Evolutionary conservation across 2,329 filamentous ascomycete genomes (phyloP).

Genomic region (Phyllosticta capitalensis): DNA sequence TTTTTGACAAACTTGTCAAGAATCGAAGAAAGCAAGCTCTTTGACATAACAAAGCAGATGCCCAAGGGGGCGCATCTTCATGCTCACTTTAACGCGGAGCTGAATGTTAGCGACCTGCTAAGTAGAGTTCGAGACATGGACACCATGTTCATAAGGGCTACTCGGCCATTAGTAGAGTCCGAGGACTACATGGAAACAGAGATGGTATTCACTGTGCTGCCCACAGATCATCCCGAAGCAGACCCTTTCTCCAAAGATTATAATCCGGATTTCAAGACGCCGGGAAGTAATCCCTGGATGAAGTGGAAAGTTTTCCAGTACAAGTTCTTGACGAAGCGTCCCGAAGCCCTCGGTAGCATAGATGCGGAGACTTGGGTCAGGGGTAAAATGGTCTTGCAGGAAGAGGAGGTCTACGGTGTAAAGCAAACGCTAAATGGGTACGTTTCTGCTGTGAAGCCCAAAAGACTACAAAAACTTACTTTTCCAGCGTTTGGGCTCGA

Average conservation of each 20-base stretch:
- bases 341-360: conserved; percentile 12
- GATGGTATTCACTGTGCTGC: conserved; percentile 50
- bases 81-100: conserved; percentile 69
- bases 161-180: conserved; percentile 35
- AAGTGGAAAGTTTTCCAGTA: conserved; percentile 35
- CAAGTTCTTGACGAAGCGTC: conserved; percentile 21
- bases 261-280: conserved; percentile 19
- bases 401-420: conserved; percentile 48
- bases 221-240: conserved; percentile 18
- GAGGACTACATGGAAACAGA: conserved; percentile 45
- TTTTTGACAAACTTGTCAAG: conserved; percentile 36
- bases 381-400: conserved; percentile 52
- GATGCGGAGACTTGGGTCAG: conserved; percentile 45
- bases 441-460: not conserved
- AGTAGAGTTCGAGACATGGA: conserved; percentile 43
- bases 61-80: conserved; percentile 68
- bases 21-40: conserved; percentile 45
- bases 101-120: conserved; percentile 53
- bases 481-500: conserved; percentile 41
- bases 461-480: not conserved
- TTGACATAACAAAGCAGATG: conserved; percentile 47
- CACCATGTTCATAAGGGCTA: conserved; percentile 62
- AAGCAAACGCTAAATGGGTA: conserved; percentile 12
- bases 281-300: conserved; percentile 32
- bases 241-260: conserved; percentile 45